Base-by-base conservation (phyloP, 129 eudicot genomes). In the Saposhnikovia divaricata region DNA sequence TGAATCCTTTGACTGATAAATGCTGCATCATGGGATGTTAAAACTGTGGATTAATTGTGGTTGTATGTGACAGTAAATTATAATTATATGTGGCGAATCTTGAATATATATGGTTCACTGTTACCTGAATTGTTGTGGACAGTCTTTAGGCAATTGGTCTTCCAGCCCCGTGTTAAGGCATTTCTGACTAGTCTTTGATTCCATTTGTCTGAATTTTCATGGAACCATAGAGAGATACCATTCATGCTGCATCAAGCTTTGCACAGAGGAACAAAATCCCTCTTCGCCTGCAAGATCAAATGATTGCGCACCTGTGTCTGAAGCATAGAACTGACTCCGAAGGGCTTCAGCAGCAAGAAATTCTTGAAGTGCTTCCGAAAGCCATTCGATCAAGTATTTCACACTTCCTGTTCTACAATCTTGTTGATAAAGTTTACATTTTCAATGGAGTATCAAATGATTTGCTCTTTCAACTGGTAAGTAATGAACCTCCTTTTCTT, bases 271-370 rank as follows among this genome's bases (percentile, higher is more conserved):
- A 90, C 72, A 90, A 80, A 70, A 79, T 90, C 40, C 96, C 92
- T 0, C 69, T 65, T 44, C 88, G 92, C 48, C 77, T 88, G 79
- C 90, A 86, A 85, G 92, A 90, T 61, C 96, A 88, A 79, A 90
- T 90, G 92, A 66, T 88, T 57, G 90, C 89, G 18, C 92, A 90
- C 82, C 82, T 90, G 85, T 84, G 85, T 77, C 81, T 90, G 65
- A 88, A 82, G 73, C 84, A 80, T 61, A 87, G 96, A 85, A 86
- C 96, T 8, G 88, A 88, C 83, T 86, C 92, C 13, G 92, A 90
- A 77, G 96, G 96, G 18, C 89, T 90, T 48, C 92, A 86, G 76
- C 96, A 88, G 80, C 96, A 88, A 82, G 96, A 90, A 85, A 86
- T 86, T 77, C 85, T 88, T 59, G 96, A 90, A 69, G 84, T 81